Conservation (phyloP, 2,329 filamentous ascomycete species). For the Trichoderma sp. region DNA sequence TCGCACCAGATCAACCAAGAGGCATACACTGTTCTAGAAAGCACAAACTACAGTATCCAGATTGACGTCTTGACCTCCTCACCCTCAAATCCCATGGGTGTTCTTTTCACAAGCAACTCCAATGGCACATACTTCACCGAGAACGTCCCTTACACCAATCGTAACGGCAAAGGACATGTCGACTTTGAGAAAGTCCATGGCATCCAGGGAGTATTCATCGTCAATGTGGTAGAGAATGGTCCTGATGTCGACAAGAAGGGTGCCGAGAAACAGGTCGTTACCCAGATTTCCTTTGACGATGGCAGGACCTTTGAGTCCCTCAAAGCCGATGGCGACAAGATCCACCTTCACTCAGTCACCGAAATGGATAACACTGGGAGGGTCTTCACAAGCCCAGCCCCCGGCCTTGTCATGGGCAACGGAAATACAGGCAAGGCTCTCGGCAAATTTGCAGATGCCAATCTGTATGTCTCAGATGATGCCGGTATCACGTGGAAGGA, state of each 20-base stretch:
- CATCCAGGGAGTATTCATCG: slow-evolving; percentile 88
- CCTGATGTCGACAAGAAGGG: slow-evolving; percentile 65
- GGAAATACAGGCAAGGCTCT: slow-evolving; percentile 84
- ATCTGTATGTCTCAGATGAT: slow-evolving; percentile 87
- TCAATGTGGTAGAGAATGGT: slow-evolving; percentile 88
- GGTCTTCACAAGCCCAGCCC: slow-evolving; percentile 91
- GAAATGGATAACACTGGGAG: slow-evolving; percentile 78
- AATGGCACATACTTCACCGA: slow-evolving; percentile 95
- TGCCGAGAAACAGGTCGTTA: slow-evolving; percentile 68
- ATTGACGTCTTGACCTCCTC: slow-evolving; percentile 81
- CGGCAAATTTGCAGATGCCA: slow-evolving; percentile 68
- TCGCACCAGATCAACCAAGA: slow-evolving; percentile 69
- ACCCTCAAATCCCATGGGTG: slow-evolving; percentile 72
- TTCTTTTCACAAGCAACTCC: slow-evolving; percentile 93
- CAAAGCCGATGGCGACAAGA: slow-evolving; percentile 64
- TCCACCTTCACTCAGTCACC: slow-evolving; percentile 93
- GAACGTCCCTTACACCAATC: slow-evolving; percentile 91
- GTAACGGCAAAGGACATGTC: slow-evolving; percentile 71
- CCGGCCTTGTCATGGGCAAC: slow-evolving; percentile 89
- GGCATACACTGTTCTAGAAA: slow-evolving; percentile 91
- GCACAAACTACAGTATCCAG: slow-evolving; percentile 97
- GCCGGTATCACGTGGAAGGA: slow-evolving; percentile 83
- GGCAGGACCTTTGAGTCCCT: slow-evolving; percentile 80
- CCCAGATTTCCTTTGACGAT: slow-evolving; percentile 92
- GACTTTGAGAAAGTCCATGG: slow-evolving; percentile 94